These are phyloP conservation scores for Kurtzmaniella quercitrusa DNA, from an alignment of 1,139 yeast species.

Conservation along the genomic window DNA sequence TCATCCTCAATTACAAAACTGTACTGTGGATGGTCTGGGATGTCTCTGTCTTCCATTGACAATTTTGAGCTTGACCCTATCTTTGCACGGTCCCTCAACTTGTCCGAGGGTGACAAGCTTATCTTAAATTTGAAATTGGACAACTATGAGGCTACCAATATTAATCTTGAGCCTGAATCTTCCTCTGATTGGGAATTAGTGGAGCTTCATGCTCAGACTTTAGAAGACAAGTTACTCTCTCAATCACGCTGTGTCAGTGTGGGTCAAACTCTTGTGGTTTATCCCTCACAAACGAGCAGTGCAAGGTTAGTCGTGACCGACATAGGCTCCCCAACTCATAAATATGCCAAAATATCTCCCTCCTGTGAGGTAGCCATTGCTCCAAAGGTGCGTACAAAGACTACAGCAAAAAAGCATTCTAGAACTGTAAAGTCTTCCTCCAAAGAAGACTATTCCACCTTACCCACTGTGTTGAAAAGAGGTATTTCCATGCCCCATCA, in stretches of 20 bases:
- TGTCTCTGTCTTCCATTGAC: slow-evolving; percentile 31
- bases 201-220: slow-evolving; percentile 72
- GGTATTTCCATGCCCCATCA: slow-evolving; percentile 56
- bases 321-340: slow-evolving; percentile 46
- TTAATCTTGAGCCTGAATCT: slow-evolving; percentile 74
- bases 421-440: slow-evolving; percentile 22
- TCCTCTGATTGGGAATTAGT: slow-evolving; percentile 89
- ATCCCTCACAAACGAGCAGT: slow-evolving; percentile 60
- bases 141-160: slow-evolving; percentile 50
- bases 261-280: slow-evolving; percentile 62
- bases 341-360: slow-evolving; percentile 60
- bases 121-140: slow-evolving; percentile 39
- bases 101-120: slow-evolving; percentile 44
- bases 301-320: slow-evolving; percentile 64
- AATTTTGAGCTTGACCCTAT: slow-evolving; percentile 38
- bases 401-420: slow-evolving; percentile 26
- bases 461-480: slow-evolving; percentile 45
- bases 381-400: slow-evolving; percentile 57
- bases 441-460: slow-evolving; percentile 22
- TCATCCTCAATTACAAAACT: slow-evolving; percentile 18
- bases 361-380: slow-evolving; percentile 81
- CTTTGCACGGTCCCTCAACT: slow-evolving; percentile 43
- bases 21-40: slow-evolving; percentile 86
- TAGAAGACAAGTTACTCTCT: slow-evolving; percentile 70
- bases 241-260: slow-evolving; percentile 76